Conservation (phyloP, 2,329 filamentous ascomycete genomes). For the Verruconis gallopava region DNA sequence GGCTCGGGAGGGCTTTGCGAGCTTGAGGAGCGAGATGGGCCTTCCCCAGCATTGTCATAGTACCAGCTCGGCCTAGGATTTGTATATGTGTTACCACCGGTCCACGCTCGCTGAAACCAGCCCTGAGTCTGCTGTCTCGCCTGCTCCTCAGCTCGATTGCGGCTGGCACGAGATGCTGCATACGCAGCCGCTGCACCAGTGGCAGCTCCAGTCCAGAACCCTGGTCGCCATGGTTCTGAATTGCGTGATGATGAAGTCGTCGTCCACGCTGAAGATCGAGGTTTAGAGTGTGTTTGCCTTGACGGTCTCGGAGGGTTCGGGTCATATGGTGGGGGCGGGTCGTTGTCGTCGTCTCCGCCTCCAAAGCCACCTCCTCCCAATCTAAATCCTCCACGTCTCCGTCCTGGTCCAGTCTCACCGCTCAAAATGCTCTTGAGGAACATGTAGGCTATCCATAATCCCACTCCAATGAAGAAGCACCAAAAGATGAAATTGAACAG, state of each 20-base stretch:
- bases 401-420: conserved; percentile 26
- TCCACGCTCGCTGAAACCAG: conserved; percentile 15
- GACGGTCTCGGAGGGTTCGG: conserved; percentile 16
- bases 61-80: background rate
- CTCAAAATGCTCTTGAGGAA: conserved; percentile 16
- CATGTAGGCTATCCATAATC: conserved; percentile 35
- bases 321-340: conserved; percentile 38
- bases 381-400: conserved; percentile 9
- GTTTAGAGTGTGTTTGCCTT: conserved; percentile 10
- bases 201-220: conserved; percentile 60
- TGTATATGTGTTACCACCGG: background rate
- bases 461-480: conserved; percentile 46
- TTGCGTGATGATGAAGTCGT: conserved; percentile 11
- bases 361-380: conserved; percentile 11
- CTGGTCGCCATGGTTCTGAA: conserved; percentile 49
- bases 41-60: conserved; percentile 18
- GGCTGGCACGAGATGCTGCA: conserved; percentile 19
- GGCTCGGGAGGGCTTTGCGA: conserved; percentile 18
- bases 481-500: conserved; percentile 40
- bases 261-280: background rate
- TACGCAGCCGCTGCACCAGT: conserved; percentile 59
- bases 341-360: conserved; percentile 29
- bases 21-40: conserved; percentile 18
- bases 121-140: background rate
- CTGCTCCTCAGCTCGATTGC: conserved; percentile 10